Evolutionary conservation across 768 basidiomycete genomes (phyloP), one percentile per base, ranked within the genome.

Genomic region (Tylopilus balloui): DNA sequence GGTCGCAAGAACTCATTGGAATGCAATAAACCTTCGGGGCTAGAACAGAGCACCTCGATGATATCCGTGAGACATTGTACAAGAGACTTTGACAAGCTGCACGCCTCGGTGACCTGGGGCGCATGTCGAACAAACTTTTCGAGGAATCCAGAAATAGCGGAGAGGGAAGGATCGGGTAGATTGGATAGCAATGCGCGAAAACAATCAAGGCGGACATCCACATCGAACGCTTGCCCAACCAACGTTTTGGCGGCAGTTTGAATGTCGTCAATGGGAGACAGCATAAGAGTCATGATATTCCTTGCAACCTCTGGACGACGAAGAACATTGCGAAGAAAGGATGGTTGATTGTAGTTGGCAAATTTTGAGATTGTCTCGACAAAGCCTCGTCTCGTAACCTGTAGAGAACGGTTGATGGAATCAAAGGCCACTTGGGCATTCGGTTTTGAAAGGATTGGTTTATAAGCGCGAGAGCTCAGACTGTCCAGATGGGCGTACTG

Each of bases 51-150:
- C 6, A 85, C 85, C 31, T 97, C 93, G 48, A 97, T 79, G 49
- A 96, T 79, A 61, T 99, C 96, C 12, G 91, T 90, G 58, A 97
- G 78, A 67, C 93, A 95, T 3, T 86, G 83, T 15, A 96, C 96
- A 20, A 97, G 79, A 17, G 89, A 84, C 58, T 88, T 89, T 5
- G 96, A 90, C n/a, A 92, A 63, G 42, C 78, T 83, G 62, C 90
- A 92, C 1, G 93, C 94, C 62, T 98, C 96, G 0, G 88, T 85
- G 5, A 90, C 77, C 12, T 62, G 57, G 11, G 72, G 66, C 0
- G 89, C 86, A 54, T 82, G 79, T 14, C 71, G 68, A 43, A 74
- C 73, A 69, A 92, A 97, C 2, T 69, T 77, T 21, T 71, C 67
- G 10, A 98, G 75, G 59, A 83, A 85, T n/a, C 72, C 70, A 42